phyloP scores from a whole-genome alignment of 441 rosid genomes.

The Mallotus repandus region DNA sequence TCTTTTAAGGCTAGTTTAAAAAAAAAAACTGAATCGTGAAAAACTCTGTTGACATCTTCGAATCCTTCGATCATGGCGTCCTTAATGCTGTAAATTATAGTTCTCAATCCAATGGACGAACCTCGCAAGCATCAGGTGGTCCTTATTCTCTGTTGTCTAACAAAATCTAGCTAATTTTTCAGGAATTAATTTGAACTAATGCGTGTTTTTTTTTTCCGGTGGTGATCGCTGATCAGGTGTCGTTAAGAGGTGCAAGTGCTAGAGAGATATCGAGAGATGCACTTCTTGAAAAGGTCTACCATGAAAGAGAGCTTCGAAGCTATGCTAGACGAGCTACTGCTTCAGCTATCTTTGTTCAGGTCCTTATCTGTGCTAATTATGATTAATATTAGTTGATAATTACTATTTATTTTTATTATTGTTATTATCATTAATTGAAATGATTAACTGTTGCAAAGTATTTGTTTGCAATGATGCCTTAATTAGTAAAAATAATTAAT shows the following conservation, averaged over 20 bases:
- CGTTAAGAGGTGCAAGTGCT: constrained; percentile 90
- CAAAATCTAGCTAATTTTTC: not conserved
- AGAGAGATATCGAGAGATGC: constrained; percentile 92
- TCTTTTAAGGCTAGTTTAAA: no score
- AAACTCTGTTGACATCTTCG: not conserved
- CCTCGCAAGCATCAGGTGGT: constrained; percentile 75
- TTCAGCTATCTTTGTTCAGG: constrained; percentile 60
- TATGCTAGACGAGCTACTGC: constrained; percentile 73
- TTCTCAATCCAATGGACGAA: constrained; percentile 50
- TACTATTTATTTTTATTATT: not conserved
- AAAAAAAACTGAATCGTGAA: not conserved
- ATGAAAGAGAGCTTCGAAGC: constrained; percentile 79
- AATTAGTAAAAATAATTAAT: not conserved
- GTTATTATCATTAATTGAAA: not conserved
- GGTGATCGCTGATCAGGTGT: constrained; percentile 52
- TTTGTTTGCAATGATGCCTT: not conserved
- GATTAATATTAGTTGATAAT: not conserved
- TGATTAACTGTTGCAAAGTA: not conserved
- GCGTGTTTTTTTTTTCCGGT: no score
- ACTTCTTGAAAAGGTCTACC: constrained; percentile 80
- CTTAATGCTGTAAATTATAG: not conserved
- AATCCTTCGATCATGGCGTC: constrained; percentile 2
- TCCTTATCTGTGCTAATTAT: constrained; percentile 4
- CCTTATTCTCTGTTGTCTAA: constrained; percentile 3
- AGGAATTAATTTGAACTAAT: not conserved